Evolutionary conservation across 2,329 filamentous ascomycete genomes (phyloP).

Genomic region (Pseudogymnoascus sp.): DNA sequence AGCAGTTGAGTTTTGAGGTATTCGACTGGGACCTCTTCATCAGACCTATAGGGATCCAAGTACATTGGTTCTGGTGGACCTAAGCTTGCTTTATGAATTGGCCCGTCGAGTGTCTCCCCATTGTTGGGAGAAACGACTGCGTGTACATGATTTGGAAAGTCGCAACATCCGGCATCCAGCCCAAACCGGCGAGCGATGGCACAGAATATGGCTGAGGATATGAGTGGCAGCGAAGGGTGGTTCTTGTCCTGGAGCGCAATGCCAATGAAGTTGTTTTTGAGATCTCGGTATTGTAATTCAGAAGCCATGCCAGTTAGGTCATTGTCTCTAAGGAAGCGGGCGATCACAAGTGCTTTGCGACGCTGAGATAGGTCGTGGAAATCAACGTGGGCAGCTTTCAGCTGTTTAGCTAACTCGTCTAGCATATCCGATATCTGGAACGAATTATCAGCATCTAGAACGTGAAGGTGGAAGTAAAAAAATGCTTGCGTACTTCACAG

Average conservation of each 20-base stretch:
- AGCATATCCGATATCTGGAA: constrained; percentile 54
- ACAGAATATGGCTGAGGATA: constrained; percentile 82
- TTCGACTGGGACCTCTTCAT: constrained; percentile 54
- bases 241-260: constrained; percentile 63
- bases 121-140: constrained; percentile 60
- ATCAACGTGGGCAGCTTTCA: constrained; percentile 44
- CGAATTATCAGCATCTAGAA: constrained; percentile 8
- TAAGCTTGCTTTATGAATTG: constrained; percentile 31
- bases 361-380: constrained; percentile 53
- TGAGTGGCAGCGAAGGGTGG: constrained; percentile 76
- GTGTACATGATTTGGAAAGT: constrained; percentile 79
- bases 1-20: constrained; percentile 54
- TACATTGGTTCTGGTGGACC: constrained; percentile 56
- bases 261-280: constrained; percentile 84
- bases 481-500: constrained; percentile 44
- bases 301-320: constrained; percentile 64
- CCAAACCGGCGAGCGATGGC: constrained; percentile 67
- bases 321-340: constrained; percentile 58
- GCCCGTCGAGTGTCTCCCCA: constrained; percentile 53
- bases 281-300: constrained; percentile 61
- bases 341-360: constrained; percentile 58
- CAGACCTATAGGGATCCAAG: constrained; percentile 70
- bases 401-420: constrained; percentile 50
- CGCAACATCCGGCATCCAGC: constrained; percentile 68
- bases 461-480: background rate